phyloP scores from a whole-genome alignment of 2,329 filamentous ascomycete genomes.

The Arachnomyces sp. region DNA sequence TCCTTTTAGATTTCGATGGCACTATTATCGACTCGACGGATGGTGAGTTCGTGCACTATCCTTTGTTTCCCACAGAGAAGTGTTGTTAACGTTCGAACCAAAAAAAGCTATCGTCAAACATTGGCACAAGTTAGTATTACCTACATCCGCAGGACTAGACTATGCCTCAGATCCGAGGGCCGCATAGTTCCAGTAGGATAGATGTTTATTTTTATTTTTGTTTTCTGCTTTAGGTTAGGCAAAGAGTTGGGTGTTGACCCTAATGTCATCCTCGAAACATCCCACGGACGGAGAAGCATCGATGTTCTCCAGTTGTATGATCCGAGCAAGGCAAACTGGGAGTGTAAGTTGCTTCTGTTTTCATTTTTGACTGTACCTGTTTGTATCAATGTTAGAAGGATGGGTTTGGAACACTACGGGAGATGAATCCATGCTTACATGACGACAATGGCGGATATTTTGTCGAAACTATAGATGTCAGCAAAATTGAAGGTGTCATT shows the following conservation, averaged over 20 bases:
- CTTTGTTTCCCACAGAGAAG: background rate
- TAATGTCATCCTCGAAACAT: slow-evolving; percentile 78
- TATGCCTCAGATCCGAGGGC: slow-evolving; percentile 1
- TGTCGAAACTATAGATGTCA: slow-evolving; percentile 55
- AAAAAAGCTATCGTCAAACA: slow-evolving; percentile 55
- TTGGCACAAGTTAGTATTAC: slow-evolving; percentile 50
- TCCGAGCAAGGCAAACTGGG: slow-evolving; percentile 82
- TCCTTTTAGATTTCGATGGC: slow-evolving; percentile 43
- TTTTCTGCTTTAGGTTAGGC: slow-evolving; percentile 41
- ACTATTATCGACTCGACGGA: slow-evolving; percentile 43
- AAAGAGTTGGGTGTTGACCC: slow-evolving; percentile 77
- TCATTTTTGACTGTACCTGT: too few relatives aligned
- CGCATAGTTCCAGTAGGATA: background rate
- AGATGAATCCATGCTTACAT: background rate
- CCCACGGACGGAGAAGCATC: slow-evolving; percentile 83
- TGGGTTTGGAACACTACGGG: too few relatives aligned
- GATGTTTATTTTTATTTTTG: background rate
- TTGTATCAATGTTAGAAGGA: too few relatives aligned
- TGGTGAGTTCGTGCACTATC: slow-evolving; percentile 21
- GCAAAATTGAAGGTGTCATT: slow-evolving; percentile 67
- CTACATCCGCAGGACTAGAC: background rate
- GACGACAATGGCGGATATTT: slow-evolving; percentile 4
- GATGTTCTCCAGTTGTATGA: slow-evolving; percentile 74
- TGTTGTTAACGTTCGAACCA: slow-evolving; percentile 43
- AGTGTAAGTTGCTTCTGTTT: slow-evolving; percentile 57